Percentiles rank a stretch among this genome's conserved stretches.
Evolutionary conservation across 768 basidiomycete genomes (phyloP).

Genomic region (Albatrellus ellisii): DNA sequence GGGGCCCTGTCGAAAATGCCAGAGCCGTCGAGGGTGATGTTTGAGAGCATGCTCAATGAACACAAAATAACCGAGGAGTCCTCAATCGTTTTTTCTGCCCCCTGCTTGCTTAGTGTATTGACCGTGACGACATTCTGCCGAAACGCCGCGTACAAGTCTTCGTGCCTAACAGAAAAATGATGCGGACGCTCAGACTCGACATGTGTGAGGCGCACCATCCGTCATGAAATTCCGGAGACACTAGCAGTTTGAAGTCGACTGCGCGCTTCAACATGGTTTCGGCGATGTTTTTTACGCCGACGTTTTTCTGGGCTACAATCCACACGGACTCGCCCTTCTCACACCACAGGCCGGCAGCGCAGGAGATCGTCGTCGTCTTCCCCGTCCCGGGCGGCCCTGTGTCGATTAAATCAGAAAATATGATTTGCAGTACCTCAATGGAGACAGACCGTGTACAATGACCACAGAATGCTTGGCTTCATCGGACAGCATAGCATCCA

Average conservation of each 20-base stretch:
- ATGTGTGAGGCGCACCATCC: slow-evolving; percentile 16
- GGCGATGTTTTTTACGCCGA: slow-evolving; percentile 80
- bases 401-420: no score
- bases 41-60: slow-evolving; percentile 42
- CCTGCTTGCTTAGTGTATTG: slow-evolving; percentile 20
- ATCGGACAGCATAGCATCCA: slow-evolving; percentile 3
- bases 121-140: slow-evolving; percentile 28
- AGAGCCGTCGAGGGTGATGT: slow-evolving; percentile 24
- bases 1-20: slow-evolving; percentile 26
- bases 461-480: slow-evolving; percentile 1
- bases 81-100: slow-evolving; percentile 18
- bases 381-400: slow-evolving; percentile 10
- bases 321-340: slow-evolving; percentile 26
- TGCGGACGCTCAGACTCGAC: not conserved
- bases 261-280: slow-evolving; percentile 44
- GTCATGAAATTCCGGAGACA: slow-evolving; percentile 18
- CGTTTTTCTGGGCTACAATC: slow-evolving; percentile 73
- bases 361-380: slow-evolving; percentile 10
- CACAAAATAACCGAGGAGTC: slow-evolving; percentile 24
- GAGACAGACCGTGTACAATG: slow-evolving; percentile 6
- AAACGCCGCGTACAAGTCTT: slow-evolving; percentile 30
- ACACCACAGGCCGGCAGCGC: slow-evolving; percentile 6
- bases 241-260: slow-evolving; percentile 44
- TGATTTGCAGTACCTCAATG: not conserved
- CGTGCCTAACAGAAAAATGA: slow-evolving; percentile 28